These are phyloP conservation scores for Nakaseomyces glabratus DNA, from an alignment of 1,139 yeast genomes.

Conservation along the genomic window DNA sequence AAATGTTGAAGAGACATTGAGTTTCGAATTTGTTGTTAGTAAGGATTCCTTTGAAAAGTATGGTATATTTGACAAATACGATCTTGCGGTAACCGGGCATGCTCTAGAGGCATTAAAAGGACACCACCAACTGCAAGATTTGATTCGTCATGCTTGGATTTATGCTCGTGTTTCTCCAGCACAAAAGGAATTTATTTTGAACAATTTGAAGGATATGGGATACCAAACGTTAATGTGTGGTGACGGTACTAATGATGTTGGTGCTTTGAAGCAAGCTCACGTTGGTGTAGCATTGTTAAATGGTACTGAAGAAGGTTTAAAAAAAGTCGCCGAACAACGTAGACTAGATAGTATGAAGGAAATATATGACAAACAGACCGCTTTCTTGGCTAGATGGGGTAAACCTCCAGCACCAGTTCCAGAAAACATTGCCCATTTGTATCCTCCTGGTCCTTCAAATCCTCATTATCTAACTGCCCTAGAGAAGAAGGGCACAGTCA, in stretches of 20 bases:
- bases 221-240: constrained; percentile 98
- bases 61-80: constrained; percentile 55
- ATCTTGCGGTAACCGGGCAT: constrained; percentile 88
- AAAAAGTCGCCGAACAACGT: constrained; percentile 76
- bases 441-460: constrained; percentile 90
- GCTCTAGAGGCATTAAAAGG: constrained; percentile 61
- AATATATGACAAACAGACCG: constrained; percentile 79
- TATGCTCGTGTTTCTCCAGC: constrained; percentile 96
- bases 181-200: constrained; percentile 87
- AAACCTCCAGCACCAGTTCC: constrained; percentile 84
- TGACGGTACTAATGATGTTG: constrained; percentile 99
- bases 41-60: constrained; percentile 46
- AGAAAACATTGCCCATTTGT: constrained; percentile 75
- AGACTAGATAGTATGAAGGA: constrained; percentile 55
- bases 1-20: constrained; percentile 65
- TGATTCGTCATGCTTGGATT: constrained; percentile 88
- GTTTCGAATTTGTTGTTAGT: constrained; percentile 58
- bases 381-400: constrained; percentile 70
- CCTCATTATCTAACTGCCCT: constrained; percentile 83
- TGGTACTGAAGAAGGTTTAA: constrained; percentile 93
- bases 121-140: constrained; percentile 58
- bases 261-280: constrained; percentile 97
- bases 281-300: constrained; percentile 94
- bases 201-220: constrained; percentile 77
- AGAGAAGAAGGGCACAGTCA: constrained; percentile 70